These are phyloP conservation scores for Kalanchoe fedtschenkoi DNA, from an alignment of 164 flowering plant species.

Conservation along the genomic window DNA sequence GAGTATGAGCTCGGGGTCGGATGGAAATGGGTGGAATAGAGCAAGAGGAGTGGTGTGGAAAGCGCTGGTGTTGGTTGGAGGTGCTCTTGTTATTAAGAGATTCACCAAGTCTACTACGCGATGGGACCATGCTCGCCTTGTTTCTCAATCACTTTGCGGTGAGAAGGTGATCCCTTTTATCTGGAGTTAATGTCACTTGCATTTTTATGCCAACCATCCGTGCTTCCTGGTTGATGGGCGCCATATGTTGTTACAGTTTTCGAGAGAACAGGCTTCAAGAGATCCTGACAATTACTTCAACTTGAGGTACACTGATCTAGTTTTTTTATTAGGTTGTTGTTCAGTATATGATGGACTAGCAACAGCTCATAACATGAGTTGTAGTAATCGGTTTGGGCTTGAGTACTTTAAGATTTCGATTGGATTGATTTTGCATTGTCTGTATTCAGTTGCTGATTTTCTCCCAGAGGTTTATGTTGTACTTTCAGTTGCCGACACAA, in stretches of 20 bases:
- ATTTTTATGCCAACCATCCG: neutral
- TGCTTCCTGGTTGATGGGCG: no score
- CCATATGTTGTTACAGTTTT: conserved; percentile 34
- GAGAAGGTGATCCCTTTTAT: conserved; percentile 65
- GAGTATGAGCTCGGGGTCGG: conserved; percentile 2
- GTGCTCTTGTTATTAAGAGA: conserved; percentile 59
- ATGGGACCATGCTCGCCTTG: conserved; percentile 82
- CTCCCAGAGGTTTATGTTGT: no score
- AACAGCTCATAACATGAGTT: no score
- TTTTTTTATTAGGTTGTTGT: neutral
- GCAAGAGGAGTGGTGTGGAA: conserved; percentile 61
- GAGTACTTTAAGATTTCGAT: no score
- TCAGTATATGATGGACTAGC: no score
- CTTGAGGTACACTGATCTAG: no score
- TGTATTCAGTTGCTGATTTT: no score
- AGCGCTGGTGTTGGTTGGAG: conserved; percentile 61
- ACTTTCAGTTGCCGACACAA: no score
- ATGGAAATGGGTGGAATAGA: conserved; percentile 22
- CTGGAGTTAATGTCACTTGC: neutral
- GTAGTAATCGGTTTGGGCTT: no score
- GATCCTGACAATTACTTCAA: no score
- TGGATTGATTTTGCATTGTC: no score
- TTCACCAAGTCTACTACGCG: conserved; percentile 81
- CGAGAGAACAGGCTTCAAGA: conserved; percentile 75
- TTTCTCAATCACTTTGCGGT: conserved; percentile 64